These are phyloP conservation scores for Asterophora parasitica DNA, from an alignment of 768 basidiomycete species.

Conservation along the genomic window DNA sequence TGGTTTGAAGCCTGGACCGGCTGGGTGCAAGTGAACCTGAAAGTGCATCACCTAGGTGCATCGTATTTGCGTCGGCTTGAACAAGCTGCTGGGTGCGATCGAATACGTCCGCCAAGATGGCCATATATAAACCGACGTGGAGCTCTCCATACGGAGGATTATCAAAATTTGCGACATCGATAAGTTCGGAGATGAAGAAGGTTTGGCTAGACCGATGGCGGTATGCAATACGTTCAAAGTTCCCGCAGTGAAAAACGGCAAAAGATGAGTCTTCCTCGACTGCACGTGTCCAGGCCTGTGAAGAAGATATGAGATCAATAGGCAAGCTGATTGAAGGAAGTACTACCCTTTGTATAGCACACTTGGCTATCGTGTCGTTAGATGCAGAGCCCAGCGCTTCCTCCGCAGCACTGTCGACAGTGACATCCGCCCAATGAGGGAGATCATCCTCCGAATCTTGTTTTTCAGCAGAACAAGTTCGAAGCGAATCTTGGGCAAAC, in stretches of 20 bases:
- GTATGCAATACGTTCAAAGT: conserved; percentile 16
- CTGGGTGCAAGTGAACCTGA: no score
- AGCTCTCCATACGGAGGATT: conserved; percentile 15
- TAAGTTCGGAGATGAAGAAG: conserved; percentile 16
- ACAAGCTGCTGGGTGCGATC: conserved; percentile 9
- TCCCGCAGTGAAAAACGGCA: conserved; percentile 17
- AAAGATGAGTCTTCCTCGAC: conserved; percentile 13
- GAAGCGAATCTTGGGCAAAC: no score
- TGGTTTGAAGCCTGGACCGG: no score
- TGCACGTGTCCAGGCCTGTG: conserved; percentile 17
- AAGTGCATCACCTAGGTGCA: no score
- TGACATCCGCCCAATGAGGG: no score
- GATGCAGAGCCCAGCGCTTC: no score
- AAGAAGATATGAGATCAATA: background rate
- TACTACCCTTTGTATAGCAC: no score
- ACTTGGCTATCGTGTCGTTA: no score
- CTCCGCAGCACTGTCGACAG: no score
- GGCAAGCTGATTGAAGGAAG: background rate
- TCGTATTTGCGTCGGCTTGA: background rate
- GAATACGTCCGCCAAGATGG: conserved; percentile 14
- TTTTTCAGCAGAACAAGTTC: no score
- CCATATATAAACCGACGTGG: conserved; percentile 15
- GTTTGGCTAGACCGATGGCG: conserved; percentile 17
- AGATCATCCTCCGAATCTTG: no score
- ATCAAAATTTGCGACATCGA: conserved; percentile 7